Conservation (phyloP, 345 rosid genomes). For the Populus euphratica region DNA sequence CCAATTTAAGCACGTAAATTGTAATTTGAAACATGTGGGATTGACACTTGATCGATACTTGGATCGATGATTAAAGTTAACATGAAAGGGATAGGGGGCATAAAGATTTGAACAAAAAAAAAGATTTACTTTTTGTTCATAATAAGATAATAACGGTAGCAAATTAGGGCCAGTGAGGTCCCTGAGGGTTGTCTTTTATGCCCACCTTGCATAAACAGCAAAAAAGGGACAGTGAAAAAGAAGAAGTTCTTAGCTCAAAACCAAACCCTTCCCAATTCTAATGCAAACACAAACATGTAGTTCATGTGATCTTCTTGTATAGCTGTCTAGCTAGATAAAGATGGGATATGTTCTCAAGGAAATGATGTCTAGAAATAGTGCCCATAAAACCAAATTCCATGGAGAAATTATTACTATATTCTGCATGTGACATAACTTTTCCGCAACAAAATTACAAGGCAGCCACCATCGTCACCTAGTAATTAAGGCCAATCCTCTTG, state of each 20-base stretch:
- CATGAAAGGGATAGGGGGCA: background rate
- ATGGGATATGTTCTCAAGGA: conserved; percentile 16
- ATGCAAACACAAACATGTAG: background rate
- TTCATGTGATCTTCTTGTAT: conserved; percentile 10
- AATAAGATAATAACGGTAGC: conserved; percentile 12
- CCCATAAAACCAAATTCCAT: background rate
- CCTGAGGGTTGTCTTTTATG: conserved; percentile 2
- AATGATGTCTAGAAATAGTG: background rate
- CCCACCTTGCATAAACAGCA: conserved; percentile 2
- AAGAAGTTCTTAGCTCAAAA: background rate
- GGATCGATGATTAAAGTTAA: conserved; percentile 3
- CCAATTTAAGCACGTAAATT: background rate
- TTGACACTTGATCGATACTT: no score
- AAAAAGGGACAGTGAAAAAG: background rate
- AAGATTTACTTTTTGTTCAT: conserved; percentile 11
- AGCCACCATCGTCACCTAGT: conserved; percentile 4
- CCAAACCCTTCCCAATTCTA: background rate
- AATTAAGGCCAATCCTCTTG: background rate
- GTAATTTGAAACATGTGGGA: background rate
- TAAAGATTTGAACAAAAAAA: background rate
- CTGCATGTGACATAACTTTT: conserved; percentile 18
- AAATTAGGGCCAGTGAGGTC: background rate
- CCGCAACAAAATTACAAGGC: conserved; percentile 15
- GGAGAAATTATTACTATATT: background rate
- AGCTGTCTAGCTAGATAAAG: conserved; percentile 34